Base-by-base conservation (phyloP, 176 grass and related monocot species). In the bread wheat (Triticum aestivum) region DNA sequence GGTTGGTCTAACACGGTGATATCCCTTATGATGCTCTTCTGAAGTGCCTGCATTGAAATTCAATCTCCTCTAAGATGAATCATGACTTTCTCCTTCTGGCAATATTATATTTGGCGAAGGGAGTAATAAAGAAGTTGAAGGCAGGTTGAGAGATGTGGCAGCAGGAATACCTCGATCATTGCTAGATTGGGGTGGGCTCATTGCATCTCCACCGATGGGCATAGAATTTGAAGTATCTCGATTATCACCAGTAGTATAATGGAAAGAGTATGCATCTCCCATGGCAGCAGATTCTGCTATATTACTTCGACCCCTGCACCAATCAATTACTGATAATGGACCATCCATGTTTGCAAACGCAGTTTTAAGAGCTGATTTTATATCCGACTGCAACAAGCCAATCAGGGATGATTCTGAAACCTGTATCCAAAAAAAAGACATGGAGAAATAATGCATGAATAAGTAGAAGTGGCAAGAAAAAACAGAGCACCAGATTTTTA, bases 301-400 rank as follows among this genome's bases (percentile, higher is more conserved):
- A 78, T 88, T 84, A 38, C 85, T 78, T 81, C 90, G 92, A 80
- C 97, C 97, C 85, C 79, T 98, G 83, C 97, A 98, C 93, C 93
- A 98, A 89, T 98, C 97, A 84, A 86, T 92, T 10, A 95, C 91
- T 58, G 92, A 90, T 77, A 98, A 84, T 72, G 96, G 96, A 74
- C 96, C 97, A 84, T 98, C 94, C 84, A 93, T 92, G 91, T 83
- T 98, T 84, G 75, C 67, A 89, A 98, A 98, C 64, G 92, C 87
- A 71, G 89, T 77, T 98, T 98, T 96, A 85, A 98, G n/a, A 71
- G 91, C 92, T 82, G 51, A 5, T 84, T 87, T 98, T 92, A 98
- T 92, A 91, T 98, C 97, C 5, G 97, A 96, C 44, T 96, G 97
- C 82, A 98, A 86, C 83, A 98, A 82, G 83, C 90, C 95, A 89